A percentile compares a stretch with the other conserved stretches of the same genome.
phyloP scores from a whole-genome alignment of 169 alveolate genomes.

The Plasmodium berghei region DNA sequence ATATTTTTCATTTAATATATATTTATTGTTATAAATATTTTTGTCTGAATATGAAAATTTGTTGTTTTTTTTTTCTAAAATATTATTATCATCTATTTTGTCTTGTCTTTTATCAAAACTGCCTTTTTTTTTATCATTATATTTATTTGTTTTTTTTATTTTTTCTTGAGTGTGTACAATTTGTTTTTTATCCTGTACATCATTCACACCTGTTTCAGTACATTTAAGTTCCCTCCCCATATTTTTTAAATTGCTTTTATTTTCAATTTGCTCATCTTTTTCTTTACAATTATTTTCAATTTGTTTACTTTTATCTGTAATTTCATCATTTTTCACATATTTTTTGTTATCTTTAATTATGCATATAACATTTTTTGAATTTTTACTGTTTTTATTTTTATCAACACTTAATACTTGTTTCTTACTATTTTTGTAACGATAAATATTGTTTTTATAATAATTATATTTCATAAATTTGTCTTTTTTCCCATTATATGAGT shows the following conservation, averaged over 20 bases:
- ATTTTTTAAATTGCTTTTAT: constrained; percentile 9
- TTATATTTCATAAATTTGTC: no score
- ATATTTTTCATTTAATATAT: no score
- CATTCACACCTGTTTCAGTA: neutral
- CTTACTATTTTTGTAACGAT: no score
- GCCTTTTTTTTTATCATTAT: neutral
- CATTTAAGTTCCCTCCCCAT: neutral
- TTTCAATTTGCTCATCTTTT: constrained; percentile 1
- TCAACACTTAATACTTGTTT: no score
- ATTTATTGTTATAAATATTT: no score
- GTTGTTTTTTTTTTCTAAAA: no score
- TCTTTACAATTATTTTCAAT: neutral
- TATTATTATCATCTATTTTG: neutral
- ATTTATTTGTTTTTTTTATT: neutral
- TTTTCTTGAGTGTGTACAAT: neutral
- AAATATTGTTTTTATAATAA: no score
- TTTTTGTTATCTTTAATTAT: neutral
- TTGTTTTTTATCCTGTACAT: constrained; percentile 14
- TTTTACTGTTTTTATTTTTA: neutral
- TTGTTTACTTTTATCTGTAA: neutral
- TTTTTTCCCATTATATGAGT: no score
- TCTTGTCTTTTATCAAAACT: neutral
- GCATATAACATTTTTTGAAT: neutral
- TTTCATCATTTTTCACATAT: neutral
- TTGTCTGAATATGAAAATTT: no score